Conservation (phyloP, 495 filamentous ascomycete species). For the Penicillium maclennaniae region DNA sequence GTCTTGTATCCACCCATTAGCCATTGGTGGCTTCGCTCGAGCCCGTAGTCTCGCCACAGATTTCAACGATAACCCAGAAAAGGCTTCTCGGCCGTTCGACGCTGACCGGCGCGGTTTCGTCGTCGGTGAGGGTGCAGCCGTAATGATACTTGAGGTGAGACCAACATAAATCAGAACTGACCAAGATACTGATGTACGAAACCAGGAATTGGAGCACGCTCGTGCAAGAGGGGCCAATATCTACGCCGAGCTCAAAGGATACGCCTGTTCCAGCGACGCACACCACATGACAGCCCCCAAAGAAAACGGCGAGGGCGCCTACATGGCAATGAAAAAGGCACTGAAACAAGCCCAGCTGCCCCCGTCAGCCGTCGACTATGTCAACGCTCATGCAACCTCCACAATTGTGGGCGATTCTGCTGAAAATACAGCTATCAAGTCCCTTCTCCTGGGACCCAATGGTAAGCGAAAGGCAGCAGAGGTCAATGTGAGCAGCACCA, state of each 20-base stretch:
- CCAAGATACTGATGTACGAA: neutral
- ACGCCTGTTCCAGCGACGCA: conserved; percentile 83
- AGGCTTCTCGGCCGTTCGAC: conserved; percentile 86
- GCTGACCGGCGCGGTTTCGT: conserved; percentile 80
- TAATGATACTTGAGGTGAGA: conserved; percentile 73
- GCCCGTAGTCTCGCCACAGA: conserved; percentile 78
- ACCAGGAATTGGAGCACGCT: conserved; percentile 78
- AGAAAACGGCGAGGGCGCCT: conserved; percentile 74
- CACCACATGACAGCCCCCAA: conserved; percentile 89
- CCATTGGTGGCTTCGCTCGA: conserved; percentile 85
- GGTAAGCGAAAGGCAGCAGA: conserved; percentile 58
- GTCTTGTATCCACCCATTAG: conserved; percentile 92
- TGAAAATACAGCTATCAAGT: conserved; percentile 79
- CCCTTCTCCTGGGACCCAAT: conserved; percentile 68
- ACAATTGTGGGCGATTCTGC: conserved; percentile 82
- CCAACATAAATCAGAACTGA: neutral
- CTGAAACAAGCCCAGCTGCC: conserved; percentile 66
- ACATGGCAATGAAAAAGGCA: conserved; percentile 79
- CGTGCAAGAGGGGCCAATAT: conserved; percentile 72
- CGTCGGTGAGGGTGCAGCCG: conserved; percentile 85
- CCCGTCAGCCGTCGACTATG: conserved; percentile 75
- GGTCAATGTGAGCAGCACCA: conserved; percentile 86
- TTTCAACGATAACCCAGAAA: conserved; percentile 69
- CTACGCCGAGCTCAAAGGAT: conserved; percentile 86
- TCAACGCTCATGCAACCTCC: conserved; percentile 93